Conservation (phyloP, 2,329 filamentous ascomycete genomes). For the Pseudocercospora musae region DNA sequence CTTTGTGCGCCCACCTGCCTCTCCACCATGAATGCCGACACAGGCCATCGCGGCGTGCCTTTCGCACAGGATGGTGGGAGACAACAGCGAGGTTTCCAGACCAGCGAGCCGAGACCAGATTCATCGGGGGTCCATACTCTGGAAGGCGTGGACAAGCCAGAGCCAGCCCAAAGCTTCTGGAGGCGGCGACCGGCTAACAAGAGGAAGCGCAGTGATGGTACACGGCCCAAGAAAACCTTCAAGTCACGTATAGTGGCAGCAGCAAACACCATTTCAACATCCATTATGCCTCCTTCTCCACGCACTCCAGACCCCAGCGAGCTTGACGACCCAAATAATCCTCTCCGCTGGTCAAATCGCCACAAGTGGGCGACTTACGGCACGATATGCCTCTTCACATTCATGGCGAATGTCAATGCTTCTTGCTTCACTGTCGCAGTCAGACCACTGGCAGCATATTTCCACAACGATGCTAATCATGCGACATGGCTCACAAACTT, state of each 20-base stretch:
- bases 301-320: neutral
- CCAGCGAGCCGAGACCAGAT: neutral
- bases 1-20: neutral
- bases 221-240: neutral
- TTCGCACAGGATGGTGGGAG: neutral
- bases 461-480: slow-evolving; percentile 23
- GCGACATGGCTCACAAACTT: slow-evolving; percentile 29
- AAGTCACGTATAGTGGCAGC: neutral
- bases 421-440: slow-evolving; percentile 41
- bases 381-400: slow-evolving; percentile 41
- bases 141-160: neutral
- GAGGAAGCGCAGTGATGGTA: too few relatives aligned
- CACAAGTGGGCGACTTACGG: slow-evolving; percentile 32
- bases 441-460: slow-evolving; percentile 34
- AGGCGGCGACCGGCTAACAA: neutral
- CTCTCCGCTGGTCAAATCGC: slow-evolving; percentile 18
- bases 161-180: neutral
- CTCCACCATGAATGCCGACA: neutral
- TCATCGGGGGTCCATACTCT: neutral
- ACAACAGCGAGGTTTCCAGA: neutral
- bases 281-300: neutral
- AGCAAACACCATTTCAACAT: neutral
- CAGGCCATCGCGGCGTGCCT: neutral
- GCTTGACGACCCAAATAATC: slow-evolving; percentile 21
- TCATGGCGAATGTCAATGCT: slow-evolving; percentile 40